Conservation (phyloP, 345 rosid genomes). For the Stellera chamaejasme region DNA sequence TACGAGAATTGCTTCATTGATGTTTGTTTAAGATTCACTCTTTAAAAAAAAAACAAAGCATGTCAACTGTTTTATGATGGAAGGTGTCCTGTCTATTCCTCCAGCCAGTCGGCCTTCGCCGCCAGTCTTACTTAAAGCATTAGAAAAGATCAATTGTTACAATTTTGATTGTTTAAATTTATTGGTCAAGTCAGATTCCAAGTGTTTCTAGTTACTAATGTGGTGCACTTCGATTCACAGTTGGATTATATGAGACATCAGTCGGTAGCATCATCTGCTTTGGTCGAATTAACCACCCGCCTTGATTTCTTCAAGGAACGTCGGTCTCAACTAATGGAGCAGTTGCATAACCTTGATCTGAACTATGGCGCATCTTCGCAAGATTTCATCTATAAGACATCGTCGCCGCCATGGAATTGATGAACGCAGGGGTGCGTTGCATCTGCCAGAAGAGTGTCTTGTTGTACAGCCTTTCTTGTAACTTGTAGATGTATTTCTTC, state of each 20-base stretch:
- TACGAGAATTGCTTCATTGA: too few relatives aligned
- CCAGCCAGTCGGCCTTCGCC: too few relatives aligned
- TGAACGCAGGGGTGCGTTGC: constrained; percentile 5
- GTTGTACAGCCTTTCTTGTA: constrained; percentile 44
- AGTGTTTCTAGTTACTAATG: too few relatives aligned
- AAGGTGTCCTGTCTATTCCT: too few relatives aligned
- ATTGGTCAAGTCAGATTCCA: too few relatives aligned
- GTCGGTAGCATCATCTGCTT: constrained; percentile 70
- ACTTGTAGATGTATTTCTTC: constrained; percentile 31
- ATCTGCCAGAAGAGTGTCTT: constrained; percentile 6
- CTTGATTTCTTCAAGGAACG: constrained; percentile 98
- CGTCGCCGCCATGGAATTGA: constrained; percentile 96
- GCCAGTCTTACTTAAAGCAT: too few relatives aligned
- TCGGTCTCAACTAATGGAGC: constrained; percentile 97
- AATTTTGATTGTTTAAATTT: too few relatives aligned
- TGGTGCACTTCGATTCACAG: not conserved
- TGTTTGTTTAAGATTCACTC: too few relatives aligned
- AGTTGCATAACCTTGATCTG: constrained; percentile 89
- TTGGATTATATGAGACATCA: constrained; percentile 79
- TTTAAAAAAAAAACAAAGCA: too few relatives aligned
- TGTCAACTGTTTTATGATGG: too few relatives aligned
- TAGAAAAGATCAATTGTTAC: too few relatives aligned
- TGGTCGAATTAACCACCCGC: constrained; percentile 89
- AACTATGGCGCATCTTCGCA: constrained; percentile 81
- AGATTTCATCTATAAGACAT: constrained; percentile 73